phyloP scores from a whole-genome alignment of 139 green algal genomes.

The Chlamydomonas sphaeroides region DNA sequence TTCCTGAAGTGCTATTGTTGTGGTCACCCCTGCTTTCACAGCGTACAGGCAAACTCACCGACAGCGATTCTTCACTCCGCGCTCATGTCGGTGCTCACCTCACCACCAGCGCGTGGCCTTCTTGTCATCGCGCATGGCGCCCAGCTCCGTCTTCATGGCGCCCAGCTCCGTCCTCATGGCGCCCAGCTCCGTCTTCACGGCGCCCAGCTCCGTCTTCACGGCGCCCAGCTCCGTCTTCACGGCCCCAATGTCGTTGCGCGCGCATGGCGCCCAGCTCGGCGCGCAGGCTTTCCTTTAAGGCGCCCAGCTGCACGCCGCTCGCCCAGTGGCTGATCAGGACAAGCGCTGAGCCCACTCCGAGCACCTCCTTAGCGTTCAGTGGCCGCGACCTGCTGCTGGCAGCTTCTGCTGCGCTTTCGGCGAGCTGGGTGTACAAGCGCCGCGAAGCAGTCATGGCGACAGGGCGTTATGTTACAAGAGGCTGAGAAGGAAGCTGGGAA shows the following conservation, averaged over 20 bases:
- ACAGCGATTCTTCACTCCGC: background rate
- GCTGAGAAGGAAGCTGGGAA: background rate
- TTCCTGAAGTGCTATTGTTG: conserved; percentile 5
- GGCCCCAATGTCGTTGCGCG: too few relatives aligned
- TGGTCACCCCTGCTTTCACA: background rate
- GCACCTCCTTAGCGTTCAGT: background rate
- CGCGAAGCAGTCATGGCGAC: conserved; percentile 1
- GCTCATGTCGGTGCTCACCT: background rate
- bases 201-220: background rate
- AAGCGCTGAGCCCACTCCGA: background rate
- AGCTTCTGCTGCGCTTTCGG: background rate
- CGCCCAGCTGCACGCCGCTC: background rate
- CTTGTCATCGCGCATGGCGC: too few relatives aligned
- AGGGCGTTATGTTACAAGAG: conserved; percentile 4
- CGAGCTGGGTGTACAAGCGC: background rate
- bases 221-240: background rate
- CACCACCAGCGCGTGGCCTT: background rate
- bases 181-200: background rate
- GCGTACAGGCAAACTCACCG: conserved; percentile 6
- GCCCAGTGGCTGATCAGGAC: background rate
- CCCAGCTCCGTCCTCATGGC: background rate
- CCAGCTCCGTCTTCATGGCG: background rate
- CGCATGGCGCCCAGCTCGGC: background rate
- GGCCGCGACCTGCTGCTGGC: conserved; percentile 2
- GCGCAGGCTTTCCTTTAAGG: background rate